These are phyloP conservation scores for Mortierella alpina DNA, from an alignment of 192 early-diverging fungal species.

Conservation along the genomic window DNA sequence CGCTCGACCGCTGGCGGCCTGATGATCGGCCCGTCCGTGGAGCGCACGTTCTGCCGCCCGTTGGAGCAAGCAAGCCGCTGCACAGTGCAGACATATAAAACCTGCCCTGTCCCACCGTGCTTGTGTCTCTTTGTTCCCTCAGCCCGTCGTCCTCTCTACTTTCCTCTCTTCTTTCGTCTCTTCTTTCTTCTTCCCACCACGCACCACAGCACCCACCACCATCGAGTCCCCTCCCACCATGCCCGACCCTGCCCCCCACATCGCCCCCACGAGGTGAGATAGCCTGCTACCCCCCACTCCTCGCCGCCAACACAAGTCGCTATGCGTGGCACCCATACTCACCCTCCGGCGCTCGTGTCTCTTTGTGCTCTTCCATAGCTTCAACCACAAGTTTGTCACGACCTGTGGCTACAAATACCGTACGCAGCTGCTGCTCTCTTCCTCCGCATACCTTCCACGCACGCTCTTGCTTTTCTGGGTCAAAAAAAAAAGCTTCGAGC, in stretches of 20 bases:
- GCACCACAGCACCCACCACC: neutral
- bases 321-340: neutral
- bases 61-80: too few relatives aligned
- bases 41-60: too few relatives aligned
- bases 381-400: conserved; percentile 37
- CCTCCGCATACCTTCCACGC: neutral
- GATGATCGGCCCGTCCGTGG: too few relatives aligned
- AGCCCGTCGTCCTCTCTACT: neutral
- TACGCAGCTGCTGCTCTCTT: conserved; percentile 1
- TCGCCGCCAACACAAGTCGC: too few relatives aligned
- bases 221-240: neutral
- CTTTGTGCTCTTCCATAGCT: conserved; percentile 4
- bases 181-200: conserved; percentile 1
- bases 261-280: conserved; percentile 22
- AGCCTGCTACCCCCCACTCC: too few relatives aligned
- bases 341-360: neutral
- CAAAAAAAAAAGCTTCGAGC: neutral
- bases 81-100: too few relatives aligned
- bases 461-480: neutral
- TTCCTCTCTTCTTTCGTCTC: conserved; percentile 3
- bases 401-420: conserved; percentile 22
- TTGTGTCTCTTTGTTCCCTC: conserved; percentile 3
- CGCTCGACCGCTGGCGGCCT: too few relatives aligned
- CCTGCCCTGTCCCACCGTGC: too few relatives aligned
- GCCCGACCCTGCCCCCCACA: conserved; percentile 2